phyloP scores from a whole-genome alignment of 306 rosid species.

The Myrica gale region DNA sequence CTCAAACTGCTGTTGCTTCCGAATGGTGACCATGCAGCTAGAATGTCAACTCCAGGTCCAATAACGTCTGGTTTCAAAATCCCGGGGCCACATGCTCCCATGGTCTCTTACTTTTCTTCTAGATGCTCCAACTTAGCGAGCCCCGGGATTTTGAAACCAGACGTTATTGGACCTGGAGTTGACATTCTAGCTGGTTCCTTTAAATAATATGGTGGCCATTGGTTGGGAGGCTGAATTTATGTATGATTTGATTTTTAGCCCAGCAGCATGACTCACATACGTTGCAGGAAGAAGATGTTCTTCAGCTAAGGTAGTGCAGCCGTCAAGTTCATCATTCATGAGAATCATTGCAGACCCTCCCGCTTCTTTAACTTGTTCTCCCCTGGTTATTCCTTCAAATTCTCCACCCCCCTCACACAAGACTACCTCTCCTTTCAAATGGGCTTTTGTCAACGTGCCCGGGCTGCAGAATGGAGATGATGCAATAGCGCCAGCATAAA shows the following conservation, averaged over 20 bases:
- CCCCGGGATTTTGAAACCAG: too few relatives aligned
- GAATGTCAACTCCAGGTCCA: constrained; percentile 62
- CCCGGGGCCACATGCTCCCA: too few relatives aligned
- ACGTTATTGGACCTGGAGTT: too few relatives aligned
- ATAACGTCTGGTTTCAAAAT: constrained; percentile 74
- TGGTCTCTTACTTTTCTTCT: too few relatives aligned
- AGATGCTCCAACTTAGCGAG: too few relatives aligned
- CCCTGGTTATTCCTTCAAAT: constrained; percentile 49
- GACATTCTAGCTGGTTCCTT: too few relatives aligned
- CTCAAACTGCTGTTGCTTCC: too few relatives aligned
- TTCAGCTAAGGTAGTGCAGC: constrained; percentile 51
- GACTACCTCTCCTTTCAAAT: constrained; percentile 53
- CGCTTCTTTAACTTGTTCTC: constrained; percentile 58
- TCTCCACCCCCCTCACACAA: constrained; percentile 69
- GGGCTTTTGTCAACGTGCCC: constrained; percentile 43
- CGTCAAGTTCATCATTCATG: constrained; percentile 43
- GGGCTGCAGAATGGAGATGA: constrained; percentile 46
- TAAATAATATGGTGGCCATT: constrained; percentile 55
- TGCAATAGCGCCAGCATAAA: constrained; percentile 50
- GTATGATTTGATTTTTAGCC: constrained; percentile 52
- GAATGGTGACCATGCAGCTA: constrained; percentile 58
- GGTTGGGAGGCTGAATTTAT: constrained; percentile 59
- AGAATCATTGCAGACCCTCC: constrained; percentile 74
- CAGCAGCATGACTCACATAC: constrained; percentile 56
- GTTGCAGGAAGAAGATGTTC: constrained; percentile 63